A percentile compares a stretch with the other conserved stretches of the same genome.
phyloP scores from a whole-genome alignment of 768 basidiomycete species.

The Pholiota molesta region DNA sequence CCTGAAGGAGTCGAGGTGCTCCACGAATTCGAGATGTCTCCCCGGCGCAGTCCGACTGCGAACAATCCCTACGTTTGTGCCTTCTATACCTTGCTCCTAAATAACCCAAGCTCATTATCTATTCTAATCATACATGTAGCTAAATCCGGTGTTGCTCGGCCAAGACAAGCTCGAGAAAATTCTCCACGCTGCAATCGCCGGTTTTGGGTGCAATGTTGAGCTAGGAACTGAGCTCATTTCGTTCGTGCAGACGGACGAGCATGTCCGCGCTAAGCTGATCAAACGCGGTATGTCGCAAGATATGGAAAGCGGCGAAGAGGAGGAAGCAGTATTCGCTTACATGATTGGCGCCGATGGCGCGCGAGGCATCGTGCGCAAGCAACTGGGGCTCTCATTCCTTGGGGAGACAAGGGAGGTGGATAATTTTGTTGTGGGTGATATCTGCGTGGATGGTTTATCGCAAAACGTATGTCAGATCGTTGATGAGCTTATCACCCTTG shows the following conservation, averaged over 20 bases:
- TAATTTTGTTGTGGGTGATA: constrained; percentile 43
- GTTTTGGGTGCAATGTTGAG: constrained; percentile 40
- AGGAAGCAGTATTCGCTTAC: constrained; percentile 35
- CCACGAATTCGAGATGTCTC: constrained; percentile 37
- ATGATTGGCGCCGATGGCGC: constrained; percentile 50
- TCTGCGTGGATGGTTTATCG: constrained; percentile 42
- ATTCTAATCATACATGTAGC: constrained; percentile 20
- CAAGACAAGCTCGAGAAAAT: constrained; percentile 41
- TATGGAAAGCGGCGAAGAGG: constrained; percentile 25
- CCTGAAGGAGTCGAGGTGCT: constrained; percentile 29
- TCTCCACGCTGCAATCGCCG: constrained; percentile 35
- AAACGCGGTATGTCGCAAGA: constrained; percentile 23
- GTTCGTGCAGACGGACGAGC: constrained; percentile 39
- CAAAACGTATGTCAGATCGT: constrained; percentile 32
- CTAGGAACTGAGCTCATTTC: constrained; percentile 47
- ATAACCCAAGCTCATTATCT: background rate
- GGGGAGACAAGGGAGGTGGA: constrained; percentile 41
- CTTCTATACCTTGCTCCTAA: background rate
- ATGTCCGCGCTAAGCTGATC: constrained; percentile 39
- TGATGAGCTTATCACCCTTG: no score
- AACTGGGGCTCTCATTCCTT: constrained; percentile 40
- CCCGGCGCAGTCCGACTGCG: constrained; percentile 30
- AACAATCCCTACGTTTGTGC: constrained; percentile 36
- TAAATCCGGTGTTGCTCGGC: constrained; percentile 36
- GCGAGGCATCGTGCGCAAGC: constrained; percentile 43